Base-by-base conservation (phyloP, 2,329 filamentous ascomycete genomes). In the Chaetomium globosum region DNA sequence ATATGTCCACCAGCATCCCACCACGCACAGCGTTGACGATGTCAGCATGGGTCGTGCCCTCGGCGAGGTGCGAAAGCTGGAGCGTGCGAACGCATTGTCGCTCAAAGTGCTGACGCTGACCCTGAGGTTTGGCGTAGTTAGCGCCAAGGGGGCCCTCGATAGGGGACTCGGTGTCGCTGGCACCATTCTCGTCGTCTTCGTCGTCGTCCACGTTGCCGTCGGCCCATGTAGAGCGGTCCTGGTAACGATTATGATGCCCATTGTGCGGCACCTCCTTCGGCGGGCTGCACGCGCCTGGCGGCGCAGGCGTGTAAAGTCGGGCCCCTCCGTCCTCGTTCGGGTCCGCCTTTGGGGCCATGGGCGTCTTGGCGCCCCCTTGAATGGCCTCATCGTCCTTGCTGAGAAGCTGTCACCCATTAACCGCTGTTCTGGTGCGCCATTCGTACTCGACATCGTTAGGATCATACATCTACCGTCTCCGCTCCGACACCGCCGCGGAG, bases 1-100 rank as follows among this genome's bases (percentile, higher is more conserved):
- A 89, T 49, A 94, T 79, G 68, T 92, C 89, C 12, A 93, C 75
- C 12, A 96, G 71, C 68, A 85, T 81, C 1, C 91, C 92, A 28
- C 92, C 91, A 65, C 88, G 86, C 59, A 95, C 78, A 12, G 83
- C 82, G 26, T 82, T 80, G 3, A 84, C 82, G 65, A 95, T 78
- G 68, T 95, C 90, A 55, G 81, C 81, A 72, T 90, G 85, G 0
- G 86, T 89, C 16, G 83, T 84, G 2, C 79, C 80, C 5, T 87
- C 83, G 0, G 88, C 79, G 1, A 95, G 80, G 65, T 88, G 87
- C 43, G 77, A 78, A 58, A 94, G 78, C 26, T 85, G 77, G 26
- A 96, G 69, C 0, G 89, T 90, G 57, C 89, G 82, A 26, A 73
- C 77, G 57, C 79, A 79, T 33, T 76, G 73, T 39, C 77, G 74